Percentiles rank a stretch among this genome's conserved stretches.
phyloP scores from a whole-genome alignment of 306 rosid species.

The Citrullus colocynthis region DNA sequence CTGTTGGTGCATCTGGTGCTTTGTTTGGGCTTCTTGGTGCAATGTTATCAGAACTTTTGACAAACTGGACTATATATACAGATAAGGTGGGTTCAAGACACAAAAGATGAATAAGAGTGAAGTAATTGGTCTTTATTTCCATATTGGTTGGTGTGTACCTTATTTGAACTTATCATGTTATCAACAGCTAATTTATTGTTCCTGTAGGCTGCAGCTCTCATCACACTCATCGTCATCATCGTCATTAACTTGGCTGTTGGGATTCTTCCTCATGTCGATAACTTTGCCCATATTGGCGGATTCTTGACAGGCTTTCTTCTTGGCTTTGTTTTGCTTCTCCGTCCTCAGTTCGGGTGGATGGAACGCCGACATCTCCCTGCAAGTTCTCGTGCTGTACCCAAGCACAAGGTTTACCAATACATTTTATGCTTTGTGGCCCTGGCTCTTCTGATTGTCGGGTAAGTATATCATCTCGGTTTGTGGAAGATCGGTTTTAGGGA shows the following conservation, averaged over 20 bases:
- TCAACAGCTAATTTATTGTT: neutral
- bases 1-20: slow-evolving; percentile 16
- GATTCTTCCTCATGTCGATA: slow-evolving; percentile 10
- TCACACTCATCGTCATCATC: slow-evolving; percentile 7
- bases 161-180: neutral
- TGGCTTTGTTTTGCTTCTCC: slow-evolving; percentile 12
- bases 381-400: neutral
- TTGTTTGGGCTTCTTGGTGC: slow-evolving; percentile 11
- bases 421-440: neutral
- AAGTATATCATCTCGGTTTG: neutral
- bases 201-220: slow-evolving; percentile 12
- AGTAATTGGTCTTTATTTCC: neutral
- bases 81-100: neutral
- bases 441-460: slow-evolving; percentile 4
- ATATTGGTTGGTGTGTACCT: neutral
- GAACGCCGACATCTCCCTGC: neutral
- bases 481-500: neutral
- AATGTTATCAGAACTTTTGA: slow-evolving; percentile 13
- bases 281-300: slow-evolving; percentile 4
- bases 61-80: slow-evolving; percentile 10
- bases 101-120: neutral
- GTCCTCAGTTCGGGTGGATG: slow-evolving; percentile 12
- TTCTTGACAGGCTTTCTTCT: slow-evolving; percentile 9
- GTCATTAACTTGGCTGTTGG: slow-evolving; percentile 10
- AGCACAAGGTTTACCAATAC: slow-evolving; percentile 9